A percentile compares a stretch with the other conserved stretches of the same genome.
These are phyloP conservation scores for Cinnamomum chago DNA, from an alignment of 164 flowering plant species.

Conservation along the genomic window DNA sequence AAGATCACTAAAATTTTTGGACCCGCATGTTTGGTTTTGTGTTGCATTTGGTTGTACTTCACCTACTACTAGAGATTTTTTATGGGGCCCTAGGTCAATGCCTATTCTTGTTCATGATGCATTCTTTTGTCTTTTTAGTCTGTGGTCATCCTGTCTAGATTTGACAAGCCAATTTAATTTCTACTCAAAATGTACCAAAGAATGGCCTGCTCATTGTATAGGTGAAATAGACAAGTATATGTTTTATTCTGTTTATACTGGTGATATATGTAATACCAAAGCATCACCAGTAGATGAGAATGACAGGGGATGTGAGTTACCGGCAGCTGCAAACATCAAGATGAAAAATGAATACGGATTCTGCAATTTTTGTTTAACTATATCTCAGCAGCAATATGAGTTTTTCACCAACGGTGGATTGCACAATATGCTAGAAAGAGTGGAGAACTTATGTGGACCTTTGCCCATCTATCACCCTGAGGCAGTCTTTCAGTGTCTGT, in stretches of 20 bases:
- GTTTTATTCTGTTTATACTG: slow-evolving; percentile 27
- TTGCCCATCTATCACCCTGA: slow-evolving; percentile 76
- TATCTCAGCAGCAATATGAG: slow-evolving; percentile 17
- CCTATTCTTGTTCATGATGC: slow-evolving; percentile 51
- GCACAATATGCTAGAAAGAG: slow-evolving; percentile 50
- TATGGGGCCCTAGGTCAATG: slow-evolving; percentile 71
- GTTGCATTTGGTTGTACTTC: slow-evolving; percentile 47
- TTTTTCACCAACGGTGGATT: slow-evolving; percentile 22
- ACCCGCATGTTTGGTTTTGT: slow-evolving; percentile 56
- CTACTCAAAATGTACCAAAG: slow-evolving; percentile 11
- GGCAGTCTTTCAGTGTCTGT: slow-evolving; percentile 56
- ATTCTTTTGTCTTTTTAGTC: slow-evolving; percentile 56
- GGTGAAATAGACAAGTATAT: slow-evolving; percentile 13
- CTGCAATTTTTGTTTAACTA: slow-evolving; percentile 17
- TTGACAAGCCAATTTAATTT: slow-evolving; percentile 16
- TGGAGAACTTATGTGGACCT: slow-evolving; percentile 47
- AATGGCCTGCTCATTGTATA: slow-evolving; percentile 5
- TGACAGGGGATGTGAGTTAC: slow-evolving; percentile 13
- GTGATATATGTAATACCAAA: slow-evolving; percentile 18
- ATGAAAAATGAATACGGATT: slow-evolving; percentile 17
- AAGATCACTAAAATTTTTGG: slow-evolving; percentile 23
- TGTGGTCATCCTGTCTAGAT: slow-evolving; percentile 36
- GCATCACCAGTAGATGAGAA: slow-evolving; percentile 18
- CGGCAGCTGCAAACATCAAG: slow-evolving; percentile 12
- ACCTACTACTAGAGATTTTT: slow-evolving; percentile 41